Conservation (phyloP, 2,329 filamentous ascomycete species). For the Verticillium dahliae region DNA sequence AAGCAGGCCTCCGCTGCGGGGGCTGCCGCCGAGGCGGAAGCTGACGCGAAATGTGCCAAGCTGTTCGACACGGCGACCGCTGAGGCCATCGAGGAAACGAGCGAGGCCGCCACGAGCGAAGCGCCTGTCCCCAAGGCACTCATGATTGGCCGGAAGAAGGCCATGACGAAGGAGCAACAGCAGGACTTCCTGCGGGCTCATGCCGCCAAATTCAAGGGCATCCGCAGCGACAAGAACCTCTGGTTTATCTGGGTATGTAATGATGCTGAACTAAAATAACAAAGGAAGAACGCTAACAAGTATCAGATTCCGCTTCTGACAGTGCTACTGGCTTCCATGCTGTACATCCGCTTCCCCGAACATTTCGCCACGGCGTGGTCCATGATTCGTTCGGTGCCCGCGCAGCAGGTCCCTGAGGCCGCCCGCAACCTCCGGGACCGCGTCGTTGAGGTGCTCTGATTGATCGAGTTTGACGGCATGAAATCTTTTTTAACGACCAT, state of each 20-base stretch:
- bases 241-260: slow-evolving; percentile 61
- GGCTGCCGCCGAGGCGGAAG: slow-evolving; percentile 51
- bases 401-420: slow-evolving; percentile 7
- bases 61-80: slow-evolving; percentile 38
- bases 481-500: background rate
- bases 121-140: slow-evolving; percentile 29
- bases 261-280: background rate
- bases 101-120: slow-evolving; percentile 16
- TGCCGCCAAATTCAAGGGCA: slow-evolving; percentile 55
- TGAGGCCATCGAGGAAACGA: slow-evolving; percentile 32
- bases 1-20: slow-evolving; percentile 53
- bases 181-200: slow-evolving; percentile 55
- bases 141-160: slow-evolving; percentile 56
- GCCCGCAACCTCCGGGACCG: slow-evolving; percentile 11
- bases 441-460: slow-evolving; percentile 18
- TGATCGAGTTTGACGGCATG: background rate
- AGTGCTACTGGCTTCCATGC: slow-evolving; percentile 40
- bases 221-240: slow-evolving; percentile 58
- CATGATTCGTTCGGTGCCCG: slow-evolving; percentile 8
- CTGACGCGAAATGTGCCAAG: slow-evolving; percentile 49
- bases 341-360: slow-evolving; percentile 44
- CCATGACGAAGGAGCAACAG: slow-evolving; percentile 59
- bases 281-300: slow-evolving; percentile 8
- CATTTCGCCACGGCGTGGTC: slow-evolving; percentile 22
- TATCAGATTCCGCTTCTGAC: slow-evolving; percentile 42